Evolutionary conservation across 148 eudicot genomes (phyloP).

Genomic region (Camellia sinensis): DNA sequence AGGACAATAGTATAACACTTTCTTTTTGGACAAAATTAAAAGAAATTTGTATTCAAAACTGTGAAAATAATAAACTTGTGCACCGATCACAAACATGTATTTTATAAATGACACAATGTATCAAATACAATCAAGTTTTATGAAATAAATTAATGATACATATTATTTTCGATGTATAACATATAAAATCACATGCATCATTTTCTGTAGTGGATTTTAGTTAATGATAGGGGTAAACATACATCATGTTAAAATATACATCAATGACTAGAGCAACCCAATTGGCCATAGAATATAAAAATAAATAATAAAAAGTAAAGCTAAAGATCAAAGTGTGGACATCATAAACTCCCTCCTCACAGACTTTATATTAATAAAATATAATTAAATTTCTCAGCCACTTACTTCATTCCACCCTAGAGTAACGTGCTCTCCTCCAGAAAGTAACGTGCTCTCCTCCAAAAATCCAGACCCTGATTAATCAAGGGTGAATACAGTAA

Average conservation of each 20-base stretch:
- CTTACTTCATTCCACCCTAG: conserved; percentile 97
- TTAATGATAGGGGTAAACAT: neutral
- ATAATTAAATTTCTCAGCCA: conserved; percentile 14
- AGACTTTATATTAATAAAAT: neutral
- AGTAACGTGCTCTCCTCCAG: conserved; percentile 97
- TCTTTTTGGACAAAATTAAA: neutral
- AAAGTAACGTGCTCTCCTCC: conserved; percentile 97
- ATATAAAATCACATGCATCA: neutral
- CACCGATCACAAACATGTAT: neutral
- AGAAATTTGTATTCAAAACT: neutral
- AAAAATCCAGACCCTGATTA: conserved; percentile 96
- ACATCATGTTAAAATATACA: neutral
- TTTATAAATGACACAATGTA: neutral
- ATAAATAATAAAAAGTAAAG: neutral
- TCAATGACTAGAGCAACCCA: neutral
- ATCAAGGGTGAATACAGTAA: conserved; percentile 81
- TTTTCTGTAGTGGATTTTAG: neutral
- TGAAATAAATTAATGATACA: neutral
- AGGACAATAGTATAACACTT: neutral
- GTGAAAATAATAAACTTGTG: neutral
- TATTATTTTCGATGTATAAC: neutral
- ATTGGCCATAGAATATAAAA: neutral
- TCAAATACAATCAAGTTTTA: neutral
- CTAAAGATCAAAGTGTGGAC: neutral
- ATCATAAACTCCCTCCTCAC: neutral